Base-by-base conservation (phyloP, 73 alveolate species). In the Stentor roeselii region DNA sequence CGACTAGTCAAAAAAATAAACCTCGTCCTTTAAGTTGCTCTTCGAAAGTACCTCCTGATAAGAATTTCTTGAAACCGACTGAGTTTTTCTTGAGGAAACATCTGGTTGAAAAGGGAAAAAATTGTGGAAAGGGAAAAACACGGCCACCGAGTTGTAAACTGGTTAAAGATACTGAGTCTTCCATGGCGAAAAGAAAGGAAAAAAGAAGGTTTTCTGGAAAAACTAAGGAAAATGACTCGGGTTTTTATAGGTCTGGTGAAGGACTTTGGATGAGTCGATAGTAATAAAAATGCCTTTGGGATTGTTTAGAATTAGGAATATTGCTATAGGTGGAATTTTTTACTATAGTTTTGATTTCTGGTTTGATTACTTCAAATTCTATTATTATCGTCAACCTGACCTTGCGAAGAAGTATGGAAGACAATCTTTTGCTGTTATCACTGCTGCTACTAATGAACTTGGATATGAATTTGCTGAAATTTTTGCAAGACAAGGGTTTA, bases 391-490 rank as follows among this genome's bases (percentile, higher is more conserved):
- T 21, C 6, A 11, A 21, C 67, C 67, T 50, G 80, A 67, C 34
- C 37, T 67, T 21, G 14, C 21, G 21, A 67, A 67, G 50, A 67
- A 34, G 1, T 67, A 67, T 67, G 80, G 80, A 0, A 21, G 67
- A 1, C 82, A 67, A 15, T 14, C 60, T 31, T 76, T n/a, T 37
- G 89, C 86, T 36, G 2, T 83, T 21, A 34, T 83, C 37, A 83
- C 89, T 11, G 89, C 86, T 14, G 84, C 89, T 4, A 60, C 87
- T 35, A 86, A 83, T 75, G 89, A 86, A 4, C 61, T 83, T 36
- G 89, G 89, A 35, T 35, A 75, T 75, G 89, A 42, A 59, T 83
- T 38, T 3, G 35, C 78, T 15, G 1, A 37, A 76, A 86, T n/a
- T 75, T 21, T 83, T 14, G 89, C 89, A 30, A 37, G 21, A 0